Evolutionary conservation across 805 yeast genomes (phyloP), one percentile per base, ranked within the genome.

Genomic region (Candida sanyiensis): DNA sequence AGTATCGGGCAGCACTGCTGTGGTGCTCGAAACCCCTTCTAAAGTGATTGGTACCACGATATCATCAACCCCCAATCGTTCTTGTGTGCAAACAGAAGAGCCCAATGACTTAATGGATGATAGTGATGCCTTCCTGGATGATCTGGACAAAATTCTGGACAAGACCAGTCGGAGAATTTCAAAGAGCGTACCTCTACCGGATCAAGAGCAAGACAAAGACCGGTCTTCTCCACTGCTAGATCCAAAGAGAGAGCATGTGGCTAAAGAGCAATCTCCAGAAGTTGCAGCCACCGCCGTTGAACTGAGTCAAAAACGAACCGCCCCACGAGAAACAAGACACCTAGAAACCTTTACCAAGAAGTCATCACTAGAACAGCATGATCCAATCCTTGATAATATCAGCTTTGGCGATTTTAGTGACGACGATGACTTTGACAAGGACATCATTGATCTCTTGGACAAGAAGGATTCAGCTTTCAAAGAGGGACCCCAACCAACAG

Each of bases 51-150:
- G n/a, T n/a, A n/a, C n/a, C n/a, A n/a, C n/a, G n/a, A n/a, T n/a
- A n/a, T n/a, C n/a, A n/a, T n/a, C n/a, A n/a, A n/a, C n/a, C n/a
- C n/a, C n/a, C n/a, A n/a, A 10, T 16, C 32, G 21, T 11, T 9
- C 9, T 22, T 7, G 4, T 11, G 15, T 15, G 6, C 32, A 34
- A n/a, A 15, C 37, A 30, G 55, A 46, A 10, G 47, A 40, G 20
- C 44, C 52, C 0, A 51, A 52, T 39, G 57, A 51, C 28, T 23
- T 45, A 9, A 44, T 50, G 15, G 43, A 47, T 33, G 58, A 54
- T 24, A 54, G 58, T 40, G 56, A 52, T 10, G 56, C 45, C n/a
- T 48, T 54, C 25, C 20, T 52, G 39, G 43, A 44, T 28, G 49
- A 47, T 9, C 23, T 47, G 16, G 47, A 48, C 9, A 37, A 31